Evolutionary conservation across 2,329 filamentous ascomycete genomes (phyloP).

Genomic region (Aspergillus viridinutans): DNA sequence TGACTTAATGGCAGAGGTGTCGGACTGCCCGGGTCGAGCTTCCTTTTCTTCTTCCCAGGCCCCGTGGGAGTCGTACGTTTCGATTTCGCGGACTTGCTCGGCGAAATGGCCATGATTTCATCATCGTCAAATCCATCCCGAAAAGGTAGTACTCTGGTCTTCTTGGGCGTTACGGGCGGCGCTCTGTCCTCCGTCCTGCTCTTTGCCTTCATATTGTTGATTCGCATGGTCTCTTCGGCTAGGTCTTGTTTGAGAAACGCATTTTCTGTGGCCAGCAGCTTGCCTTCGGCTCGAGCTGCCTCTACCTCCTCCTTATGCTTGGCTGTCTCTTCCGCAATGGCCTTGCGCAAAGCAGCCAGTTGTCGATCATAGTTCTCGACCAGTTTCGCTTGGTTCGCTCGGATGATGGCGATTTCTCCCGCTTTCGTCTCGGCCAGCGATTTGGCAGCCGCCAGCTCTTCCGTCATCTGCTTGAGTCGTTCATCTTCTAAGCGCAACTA

Average conservation of each 20-base stretch:
- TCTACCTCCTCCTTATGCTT: slow-evolving; percentile 55
- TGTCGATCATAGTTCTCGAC: slow-evolving; percentile 52
- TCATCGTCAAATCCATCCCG: slow-evolving; percentile 63
- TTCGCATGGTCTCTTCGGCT: slow-evolving; percentile 50
- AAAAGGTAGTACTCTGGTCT: slow-evolving; percentile 44
- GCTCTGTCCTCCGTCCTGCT: slow-evolving; percentile 31
- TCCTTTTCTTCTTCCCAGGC: slow-evolving; percentile 56
- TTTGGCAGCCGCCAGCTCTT: slow-evolving; percentile 38
- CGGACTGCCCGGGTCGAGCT: slow-evolving; percentile 50
- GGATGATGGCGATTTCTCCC: slow-evolving; percentile 60
- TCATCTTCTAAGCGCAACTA: slow-evolving; percentile 40
- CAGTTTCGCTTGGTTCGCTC: slow-evolving; percentile 53
- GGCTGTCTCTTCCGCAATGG: slow-evolving; percentile 50
- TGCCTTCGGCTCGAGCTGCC: slow-evolving; percentile 49
- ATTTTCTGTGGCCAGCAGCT: slow-evolving; percentile 55
- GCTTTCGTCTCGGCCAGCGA: slow-evolving; percentile 47
- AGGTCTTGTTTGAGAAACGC: slow-evolving; percentile 59
- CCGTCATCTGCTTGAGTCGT: slow-evolving; percentile 34
- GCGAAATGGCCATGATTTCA: slow-evolving; percentile 54
- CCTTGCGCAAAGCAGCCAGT: slow-evolving; percentile 49
- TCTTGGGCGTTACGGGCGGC: slow-evolving; percentile 49
- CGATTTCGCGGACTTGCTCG: slow-evolving; percentile 48
- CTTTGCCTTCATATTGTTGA: slow-evolving; percentile 40
- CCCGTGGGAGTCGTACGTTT: slow-evolving; percentile 54
- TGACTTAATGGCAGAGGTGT: slow-evolving; percentile 43